Percentiles rank a stretch among this genome's conserved stretches.
Evolutionary conservation across 768 basidiomycete species (phyloP).

Genomic region (Podaxis sp.): DNA sequence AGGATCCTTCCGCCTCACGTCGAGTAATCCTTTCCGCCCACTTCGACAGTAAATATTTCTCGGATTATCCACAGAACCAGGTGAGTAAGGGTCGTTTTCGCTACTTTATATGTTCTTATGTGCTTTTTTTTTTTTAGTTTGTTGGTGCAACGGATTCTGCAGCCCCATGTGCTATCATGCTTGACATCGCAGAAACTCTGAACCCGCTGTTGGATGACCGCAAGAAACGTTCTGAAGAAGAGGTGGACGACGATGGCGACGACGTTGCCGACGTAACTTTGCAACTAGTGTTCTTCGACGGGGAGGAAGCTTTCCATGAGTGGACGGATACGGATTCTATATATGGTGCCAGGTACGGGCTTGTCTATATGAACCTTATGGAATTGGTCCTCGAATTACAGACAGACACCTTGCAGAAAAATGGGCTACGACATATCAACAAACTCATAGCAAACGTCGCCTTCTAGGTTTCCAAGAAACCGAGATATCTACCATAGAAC

Average conservation of each 20-base stretch:
- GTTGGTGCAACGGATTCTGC: constrained; percentile 97
- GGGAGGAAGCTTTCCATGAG: constrained; percentile 90
- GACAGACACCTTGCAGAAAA: constrained; percentile 82
- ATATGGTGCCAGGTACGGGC: constrained; percentile 83
- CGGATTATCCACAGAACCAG: constrained; percentile 68
- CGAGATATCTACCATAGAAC: constrained; percentile 78
- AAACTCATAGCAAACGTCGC: constrained; percentile 57
- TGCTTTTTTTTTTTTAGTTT: constrained; percentile 54
- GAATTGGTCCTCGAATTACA: background rate
- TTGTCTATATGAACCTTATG: background rate
- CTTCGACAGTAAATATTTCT: constrained; percentile 90
- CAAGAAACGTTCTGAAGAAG: constrained; percentile 51
- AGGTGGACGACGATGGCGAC: constrained; percentile 41
- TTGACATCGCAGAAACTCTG: constrained; percentile 86
- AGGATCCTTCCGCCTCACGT: constrained; percentile 80
- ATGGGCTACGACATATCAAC: constrained; percentile 73
- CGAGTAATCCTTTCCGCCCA: constrained; percentile 90
- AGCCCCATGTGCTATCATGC: constrained; percentile 90
- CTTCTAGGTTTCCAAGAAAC: constrained; percentile 53
- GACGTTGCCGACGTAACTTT: constrained; percentile 82
- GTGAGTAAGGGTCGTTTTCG: constrained; percentile 35
- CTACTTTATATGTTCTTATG: constrained; percentile 11
- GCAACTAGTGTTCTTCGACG: constrained; percentile 94
- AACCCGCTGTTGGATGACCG: constrained; percentile 68
- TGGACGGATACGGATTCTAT: constrained; percentile 92